Base-by-base conservation (phyloP, 345 rosid species). In the Pugionium cornutum region DNA sequence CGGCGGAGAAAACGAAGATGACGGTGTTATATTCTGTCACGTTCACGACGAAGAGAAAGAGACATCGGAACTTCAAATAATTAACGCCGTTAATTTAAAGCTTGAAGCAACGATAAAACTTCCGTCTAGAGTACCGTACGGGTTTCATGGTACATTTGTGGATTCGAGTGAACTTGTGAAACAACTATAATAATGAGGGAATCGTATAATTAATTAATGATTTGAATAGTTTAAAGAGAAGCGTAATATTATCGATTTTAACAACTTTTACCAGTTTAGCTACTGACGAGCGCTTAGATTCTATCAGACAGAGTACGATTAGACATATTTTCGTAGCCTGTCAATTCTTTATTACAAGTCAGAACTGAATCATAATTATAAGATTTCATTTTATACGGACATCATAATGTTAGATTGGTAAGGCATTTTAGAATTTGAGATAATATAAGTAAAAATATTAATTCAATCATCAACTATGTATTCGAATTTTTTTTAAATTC, bases 121-220 rank as follows among this genome's bases (percentile, higher is more conserved):
- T 61, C 97, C 97, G 3, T 86, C 96, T 0, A 78, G 99, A 44
- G 97, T 92, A 5, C 99, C 99, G 1, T 92, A 92, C 28, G 98
- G 99, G 3, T 92, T 92, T 57, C 99, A 92, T 64, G 98, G 98
- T 6, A 89, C 98, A 25, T 92, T 89, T 68, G 81, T 92, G 9
- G 79, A 82, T 30, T 73, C 90, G 2, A 77, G 78, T 56, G 87
- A 83, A 41, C 64, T 89, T 69, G 80, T 69, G 45, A 78, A 77
- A 67, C 98, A 89, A 65, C 80, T 78, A 28, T 84, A 51, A 68
- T 62, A 41, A 53, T 39, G 53, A 37, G 7, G 48, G 29, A 18
- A 18, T 27, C 25, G 11, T 58, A 41, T 5, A 4, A 8, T 43
- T 40, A 1, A 4, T 37, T 3, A 11, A 28, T 45, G 3, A 9